A percentile compares a stretch with the other conserved stretches of the same genome.
Conservation (phyloP, 345 rosid species). For the Pistacia integerrima region DNA sequence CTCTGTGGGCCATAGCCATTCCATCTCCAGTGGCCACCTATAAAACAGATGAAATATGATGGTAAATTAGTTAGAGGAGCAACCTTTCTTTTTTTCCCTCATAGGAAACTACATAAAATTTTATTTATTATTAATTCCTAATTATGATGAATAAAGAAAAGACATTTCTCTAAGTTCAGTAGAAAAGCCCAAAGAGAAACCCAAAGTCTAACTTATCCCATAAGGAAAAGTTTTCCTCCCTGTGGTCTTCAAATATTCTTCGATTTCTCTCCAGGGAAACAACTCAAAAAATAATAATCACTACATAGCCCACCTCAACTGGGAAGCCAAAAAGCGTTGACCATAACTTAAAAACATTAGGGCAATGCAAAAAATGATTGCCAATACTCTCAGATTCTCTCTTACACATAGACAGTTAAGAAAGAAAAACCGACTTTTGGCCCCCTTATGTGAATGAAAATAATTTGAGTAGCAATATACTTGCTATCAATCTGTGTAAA, state of each 20-base stretch:
- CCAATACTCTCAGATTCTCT: neutral
- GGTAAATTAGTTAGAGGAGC: neutral
- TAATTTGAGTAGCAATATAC: neutral
- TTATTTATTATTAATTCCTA: no score
- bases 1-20: slow-evolving; percentile 94
- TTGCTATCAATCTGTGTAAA: neutral
- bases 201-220: no score
- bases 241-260: neutral
- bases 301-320: neutral
- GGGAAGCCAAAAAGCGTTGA: neutral
- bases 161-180: neutral
- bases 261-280: neutral
- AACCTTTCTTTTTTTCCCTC: neutral
- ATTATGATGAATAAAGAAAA: no score
- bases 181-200: neutral
- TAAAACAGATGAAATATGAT: slow-evolving; percentile 11
- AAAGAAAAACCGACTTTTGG: no score
- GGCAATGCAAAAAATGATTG: neutral
- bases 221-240: neutral
- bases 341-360: no score
- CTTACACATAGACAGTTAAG: neutral
- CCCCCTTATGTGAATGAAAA: no score
- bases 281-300: neutral
- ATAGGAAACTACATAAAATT: neutral
- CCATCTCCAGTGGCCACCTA: slow-evolving; percentile 99